phyloP scores from a whole-genome alignment of 2,329 filamentous ascomycete genomes.

The Pseudopithomyces chartarum region DNA sequence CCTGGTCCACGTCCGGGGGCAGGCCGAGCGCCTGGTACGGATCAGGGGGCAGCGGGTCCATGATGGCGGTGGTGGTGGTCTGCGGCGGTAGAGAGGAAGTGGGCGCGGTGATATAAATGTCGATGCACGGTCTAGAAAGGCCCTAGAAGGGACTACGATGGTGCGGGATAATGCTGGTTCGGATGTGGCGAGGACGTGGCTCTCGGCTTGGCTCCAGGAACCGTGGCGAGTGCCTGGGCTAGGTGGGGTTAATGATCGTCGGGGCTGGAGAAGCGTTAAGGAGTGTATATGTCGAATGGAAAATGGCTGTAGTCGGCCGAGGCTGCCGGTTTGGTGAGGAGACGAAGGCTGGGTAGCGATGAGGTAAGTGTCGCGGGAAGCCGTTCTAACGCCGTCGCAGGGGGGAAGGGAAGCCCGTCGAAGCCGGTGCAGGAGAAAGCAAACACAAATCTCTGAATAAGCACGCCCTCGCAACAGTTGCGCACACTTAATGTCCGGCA shows the following conservation, averaged over 20 bases:
- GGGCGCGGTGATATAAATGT: conserved; percentile 14
- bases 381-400: conserved; percentile 12
- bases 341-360: background rate
- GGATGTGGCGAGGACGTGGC: conserved; percentile 26
- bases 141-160: conserved; percentile 3
- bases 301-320: background rate
- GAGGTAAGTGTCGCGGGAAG: conserved; percentile 8
- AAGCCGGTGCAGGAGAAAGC: conserved; percentile 22
- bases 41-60: conserved; percentile 63
- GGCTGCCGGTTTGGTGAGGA: conserved; percentile 15
- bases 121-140: background rate
- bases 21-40: conserved; percentile 81
- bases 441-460: conserved; percentile 12
- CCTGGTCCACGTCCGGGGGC: conserved; percentile 68
- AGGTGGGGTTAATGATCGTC: conserved; percentile 4
- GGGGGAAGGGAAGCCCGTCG: conserved; percentile 23
- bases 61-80: conserved; percentile 41
- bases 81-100: conserved; percentile 4
- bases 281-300: conserved; percentile 5
- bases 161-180: conserved; percentile 14
- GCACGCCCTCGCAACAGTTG: background rate
- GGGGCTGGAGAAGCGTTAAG: conserved; percentile 7
- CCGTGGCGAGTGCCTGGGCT: conserved; percentile 2
- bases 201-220: conserved; percentile 13
- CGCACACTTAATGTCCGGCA: background rate